Evolutionary conservation across 192 early-diverging fungal species (phyloP).

Genomic region (Pilaira anomala): DNA sequence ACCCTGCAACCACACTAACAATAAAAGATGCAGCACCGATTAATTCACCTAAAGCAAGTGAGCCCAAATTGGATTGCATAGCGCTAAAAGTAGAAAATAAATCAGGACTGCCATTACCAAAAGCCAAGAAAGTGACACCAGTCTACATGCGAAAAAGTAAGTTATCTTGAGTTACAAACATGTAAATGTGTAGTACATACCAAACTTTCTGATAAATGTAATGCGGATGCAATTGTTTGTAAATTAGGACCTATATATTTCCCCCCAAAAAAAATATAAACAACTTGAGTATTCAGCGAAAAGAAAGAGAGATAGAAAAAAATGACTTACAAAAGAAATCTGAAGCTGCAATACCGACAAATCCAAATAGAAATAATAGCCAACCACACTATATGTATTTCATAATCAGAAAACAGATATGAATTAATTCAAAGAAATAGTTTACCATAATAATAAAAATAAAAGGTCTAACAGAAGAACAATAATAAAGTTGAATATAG

Average conservation of each 20-base stretch:
- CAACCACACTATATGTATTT: constrained; percentile 46
- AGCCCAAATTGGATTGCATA: constrained; percentile 64
- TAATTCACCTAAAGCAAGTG: constrained; percentile 88
- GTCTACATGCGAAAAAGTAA: constrained; percentile 38
- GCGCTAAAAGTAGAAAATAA: constrained; percentile 84
- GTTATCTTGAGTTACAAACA: neutral
- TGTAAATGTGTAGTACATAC: constrained; percentile 29
- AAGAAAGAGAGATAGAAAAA: neutral
- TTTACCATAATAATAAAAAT: constrained; percentile 47
- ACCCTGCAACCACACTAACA: constrained; percentile 41
- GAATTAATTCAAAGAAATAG: neutral
- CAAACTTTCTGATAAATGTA: constrained; percentile 82
- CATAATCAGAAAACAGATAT: neutral
- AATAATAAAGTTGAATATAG: constrained; percentile 60
- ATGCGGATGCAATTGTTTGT: constrained; percentile 64
- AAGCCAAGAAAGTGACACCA: constrained; percentile 74
- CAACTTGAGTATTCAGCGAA: neutral
- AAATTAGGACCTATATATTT: constrained; percentile 82
- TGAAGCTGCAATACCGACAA: constrained; percentile 74
- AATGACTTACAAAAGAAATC: constrained; percentile 71
- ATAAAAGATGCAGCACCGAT: constrained; percentile 68
- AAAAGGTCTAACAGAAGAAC: constrained; percentile 36
- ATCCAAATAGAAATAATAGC: constrained; percentile 71
- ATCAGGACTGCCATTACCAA: constrained; percentile 93
- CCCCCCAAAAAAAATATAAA: neutral